Percentiles rank a stretch among this genome's conserved stretches.
phyloP scores from a whole-genome alignment of 768 basidiomycete species.

The Omphalotus guepiniiformis region DNA sequence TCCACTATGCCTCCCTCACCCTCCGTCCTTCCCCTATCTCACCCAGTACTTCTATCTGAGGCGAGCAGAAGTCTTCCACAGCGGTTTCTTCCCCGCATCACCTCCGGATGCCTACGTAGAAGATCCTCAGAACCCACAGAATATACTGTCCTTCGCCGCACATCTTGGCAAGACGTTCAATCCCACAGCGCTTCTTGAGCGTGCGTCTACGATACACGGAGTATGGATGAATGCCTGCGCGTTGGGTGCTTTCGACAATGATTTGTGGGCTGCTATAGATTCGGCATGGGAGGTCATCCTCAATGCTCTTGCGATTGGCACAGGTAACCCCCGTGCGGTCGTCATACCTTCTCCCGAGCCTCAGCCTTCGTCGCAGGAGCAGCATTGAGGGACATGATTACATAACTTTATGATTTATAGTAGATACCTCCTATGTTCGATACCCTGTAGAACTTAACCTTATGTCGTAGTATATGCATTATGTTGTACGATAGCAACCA shows the following conservation, averaged over 20 bases:
- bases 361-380: no score
- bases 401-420: no score
- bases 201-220: constrained; percentile 50
- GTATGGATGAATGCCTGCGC: constrained; percentile 70
- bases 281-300: constrained; percentile 64
- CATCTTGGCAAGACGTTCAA: constrained; percentile 38
- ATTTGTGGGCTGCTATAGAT: constrained; percentile 65
- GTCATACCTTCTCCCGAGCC: no score
- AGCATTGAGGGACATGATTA: no score
- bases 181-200: constrained; percentile 42
- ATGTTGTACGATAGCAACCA: no score
- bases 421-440: no score
- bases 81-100: constrained; percentile 53
- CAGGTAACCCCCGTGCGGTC: constrained; percentile 27
- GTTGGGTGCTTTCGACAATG: constrained; percentile 63
- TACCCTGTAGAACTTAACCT: no score
- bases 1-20: constrained; percentile 58
- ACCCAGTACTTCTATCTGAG: constrained; percentile 67
- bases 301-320: constrained; percentile 52
- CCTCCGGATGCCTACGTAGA: constrained; percentile 38
- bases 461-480: no score
- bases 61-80: constrained; percentile 44
- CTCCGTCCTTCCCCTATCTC: constrained; percentile 55
- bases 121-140: constrained; percentile 11
- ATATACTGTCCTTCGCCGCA: constrained; percentile 23